phyloP scores from a whole-genome alignment of 2,329 filamentous ascomycete genomes.

The Parafenestella ontariensis region DNA sequence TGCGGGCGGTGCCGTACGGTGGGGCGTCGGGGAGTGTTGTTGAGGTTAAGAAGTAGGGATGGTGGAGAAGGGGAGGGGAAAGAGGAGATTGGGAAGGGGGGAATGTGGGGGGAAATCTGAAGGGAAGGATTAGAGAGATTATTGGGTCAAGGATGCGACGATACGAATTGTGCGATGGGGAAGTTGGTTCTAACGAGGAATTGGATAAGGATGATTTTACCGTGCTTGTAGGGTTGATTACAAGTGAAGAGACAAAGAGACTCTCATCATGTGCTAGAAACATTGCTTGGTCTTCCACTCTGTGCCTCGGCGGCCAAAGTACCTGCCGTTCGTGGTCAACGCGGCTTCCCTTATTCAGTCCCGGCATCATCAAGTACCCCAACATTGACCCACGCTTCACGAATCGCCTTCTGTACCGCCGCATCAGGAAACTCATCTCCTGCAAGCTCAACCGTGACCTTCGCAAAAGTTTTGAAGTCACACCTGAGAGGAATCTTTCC shows the following conservation, averaged over 20 bases:
- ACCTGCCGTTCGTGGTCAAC: no score
- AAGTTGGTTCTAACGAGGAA: neutral
- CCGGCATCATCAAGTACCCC: neutral
- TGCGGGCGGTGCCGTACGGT: conserved; percentile 13
- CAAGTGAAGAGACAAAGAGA: neutral
- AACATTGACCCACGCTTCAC: conserved; percentile 2
- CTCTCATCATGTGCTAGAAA: neutral
- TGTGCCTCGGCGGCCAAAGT: no score
- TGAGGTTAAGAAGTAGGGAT: conserved; percentile 14
- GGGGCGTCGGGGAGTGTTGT: conserved; percentile 9
- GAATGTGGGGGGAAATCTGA: neutral
- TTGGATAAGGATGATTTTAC: neutral
- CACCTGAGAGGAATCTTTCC: neutral
- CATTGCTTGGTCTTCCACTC: no score
- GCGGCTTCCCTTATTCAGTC: neutral
- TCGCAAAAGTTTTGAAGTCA: conserved; percentile 4
- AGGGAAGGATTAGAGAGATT: no score
- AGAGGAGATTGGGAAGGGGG: neutral
- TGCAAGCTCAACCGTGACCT: conserved; percentile 2
- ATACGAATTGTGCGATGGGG: neutral
- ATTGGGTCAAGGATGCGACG: no score
- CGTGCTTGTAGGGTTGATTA: neutral
- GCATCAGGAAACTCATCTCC: neutral
- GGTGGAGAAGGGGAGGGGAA: neutral
- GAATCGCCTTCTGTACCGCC: neutral